Base-by-base conservation (phyloP, 2,329 filamentous ascomycete genomes). In the Fusarium chaquense region DNA sequence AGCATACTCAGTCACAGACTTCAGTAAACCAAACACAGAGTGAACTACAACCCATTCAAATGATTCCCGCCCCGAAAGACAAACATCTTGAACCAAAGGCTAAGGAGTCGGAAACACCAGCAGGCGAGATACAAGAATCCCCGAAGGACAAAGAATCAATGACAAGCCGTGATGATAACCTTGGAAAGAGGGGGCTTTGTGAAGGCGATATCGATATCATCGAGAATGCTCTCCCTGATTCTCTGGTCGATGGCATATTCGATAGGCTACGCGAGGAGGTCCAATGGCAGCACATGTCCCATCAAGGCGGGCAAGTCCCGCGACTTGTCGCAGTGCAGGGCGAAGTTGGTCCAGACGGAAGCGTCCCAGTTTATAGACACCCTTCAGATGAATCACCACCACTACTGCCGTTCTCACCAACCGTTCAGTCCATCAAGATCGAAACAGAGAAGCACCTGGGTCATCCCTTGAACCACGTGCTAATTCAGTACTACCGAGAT, bases 401-500 rank as follows among this genome's bases (percentile, higher is more conserved):
- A 1, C 80, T 98, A 16, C 81, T 91, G 1, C 84, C 89, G 3
- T 98, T 97, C 79, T 92, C 93, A 0, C 83, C 89, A 0, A 89
- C 89, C 0, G 92, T 98, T 1, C 81, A 89, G 20, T 81, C 84
- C 36, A 90, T 98, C 62, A 90, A 90, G 62, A 78, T 81, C 16
- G 85, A 86, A 57, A 90, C 93, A 0, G 93, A 97, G 78, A 84
- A 86, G 58, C 83, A 88, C 18, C 85, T 97, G 2, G 91, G 92
- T 0, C 96, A 98, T 75, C 82, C 87, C 1, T 81, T 99, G 43
- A 99, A 99, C 75, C 96, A 99, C 77, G 94, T 90, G 2, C 82
- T 99, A 49, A 97, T 99, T 46, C 96, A 99, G 76, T 87, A 94
- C 61, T 99, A 99, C 76, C 92, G 96, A n/a, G 86, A 87, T 71